These are phyloP conservation scores for Mucor mucedo DNA, from an alignment of 371 early-diverging fungal species.

Conservation along the genomic window DNA sequence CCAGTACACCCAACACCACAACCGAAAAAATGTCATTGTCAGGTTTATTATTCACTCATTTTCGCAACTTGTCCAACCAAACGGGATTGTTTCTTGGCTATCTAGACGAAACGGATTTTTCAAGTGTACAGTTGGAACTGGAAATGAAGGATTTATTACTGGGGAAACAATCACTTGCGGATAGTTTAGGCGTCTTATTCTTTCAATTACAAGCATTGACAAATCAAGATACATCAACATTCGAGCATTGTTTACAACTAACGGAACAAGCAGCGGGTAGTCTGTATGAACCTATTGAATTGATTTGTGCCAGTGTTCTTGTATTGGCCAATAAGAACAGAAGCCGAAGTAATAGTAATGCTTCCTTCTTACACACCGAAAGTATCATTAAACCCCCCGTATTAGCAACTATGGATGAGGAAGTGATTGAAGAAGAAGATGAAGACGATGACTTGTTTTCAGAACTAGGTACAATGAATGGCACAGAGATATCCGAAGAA, in stretches of 20 bases:
- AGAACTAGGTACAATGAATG: not conserved
- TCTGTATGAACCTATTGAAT: constrained; percentile 24
- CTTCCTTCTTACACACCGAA: constrained; percentile 4
- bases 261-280: constrained; percentile 26
- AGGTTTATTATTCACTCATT: constrained; percentile 51
- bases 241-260: constrained; percentile 9
- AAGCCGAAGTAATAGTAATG: constrained; percentile 23
- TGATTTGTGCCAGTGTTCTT: constrained; percentile 27
- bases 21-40: constrained; percentile 20
- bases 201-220: constrained; percentile 66
- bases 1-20: not conserved
- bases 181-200: constrained; percentile 67
- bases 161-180: constrained; percentile 49
- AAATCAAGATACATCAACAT: constrained; percentile 14
- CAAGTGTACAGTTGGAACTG: constrained; percentile 9
- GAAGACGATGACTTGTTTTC: not conserved
- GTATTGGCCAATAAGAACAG: constrained; percentile 16
- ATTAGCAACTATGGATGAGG: constrained; percentile 2
- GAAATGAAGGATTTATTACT: constrained; percentile 13
- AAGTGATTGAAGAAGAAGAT: constrained; percentile 14
- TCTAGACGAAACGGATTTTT: constrained; percentile 35
- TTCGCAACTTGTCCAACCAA: constrained; percentile 50
- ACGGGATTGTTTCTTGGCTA: constrained; percentile 36
- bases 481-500: not conserved
- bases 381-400: not conserved